These are phyloP conservation scores for Fusarium equiseti DNA, from an alignment of 2,329 filamentous ascomycete genomes.

Conservation along the genomic window DNA sequence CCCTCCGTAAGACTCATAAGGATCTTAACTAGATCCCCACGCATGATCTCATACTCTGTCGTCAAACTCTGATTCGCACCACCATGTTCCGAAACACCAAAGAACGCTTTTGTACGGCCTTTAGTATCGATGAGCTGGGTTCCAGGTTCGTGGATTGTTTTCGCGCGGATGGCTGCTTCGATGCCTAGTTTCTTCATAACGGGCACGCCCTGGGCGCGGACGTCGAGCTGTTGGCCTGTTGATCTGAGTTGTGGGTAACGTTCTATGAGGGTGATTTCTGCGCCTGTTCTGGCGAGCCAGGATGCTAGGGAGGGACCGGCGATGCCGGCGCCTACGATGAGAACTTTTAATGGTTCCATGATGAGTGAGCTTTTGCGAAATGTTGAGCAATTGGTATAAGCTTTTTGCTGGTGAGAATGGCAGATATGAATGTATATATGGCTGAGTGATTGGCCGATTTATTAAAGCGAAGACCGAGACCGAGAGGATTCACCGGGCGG, in stretches of 20 bases:
- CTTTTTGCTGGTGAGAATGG: not conserved
- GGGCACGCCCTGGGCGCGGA: conserved; percentile 7
- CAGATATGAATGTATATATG: not conserved
- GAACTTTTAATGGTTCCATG: conserved; percentile 23
- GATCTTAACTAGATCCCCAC: conserved; percentile 12
- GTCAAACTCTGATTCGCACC: conserved; percentile 3
- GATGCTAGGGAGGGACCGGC: conserved; percentile 34
- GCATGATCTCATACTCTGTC: conserved; percentile 12
- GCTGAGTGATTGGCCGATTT: not conserved
- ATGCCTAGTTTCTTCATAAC: conserved; percentile 33
- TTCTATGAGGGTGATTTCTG: conserved; percentile 28
- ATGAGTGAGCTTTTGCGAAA: not conserved
- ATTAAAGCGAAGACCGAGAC: not conserved
- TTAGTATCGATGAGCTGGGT: conserved; percentile 7
- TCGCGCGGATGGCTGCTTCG: conserved; percentile 14
- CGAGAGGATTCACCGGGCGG: not conserved
- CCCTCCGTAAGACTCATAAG: conserved; percentile 10
- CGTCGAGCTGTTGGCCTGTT: conserved; percentile 18
- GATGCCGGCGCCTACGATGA: conserved; percentile 34
- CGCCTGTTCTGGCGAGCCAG: conserved; percentile 28
- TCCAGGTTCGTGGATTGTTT: not conserved
- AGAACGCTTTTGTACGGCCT: not conserved
- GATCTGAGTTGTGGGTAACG: conserved; percentile 7
- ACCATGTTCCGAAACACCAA: not conserved
- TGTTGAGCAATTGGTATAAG: too few species aligned